Evolutionary conservation across 352 stramenopile species (phyloP).

Genomic region (Phytopythium vexans): DNA sequence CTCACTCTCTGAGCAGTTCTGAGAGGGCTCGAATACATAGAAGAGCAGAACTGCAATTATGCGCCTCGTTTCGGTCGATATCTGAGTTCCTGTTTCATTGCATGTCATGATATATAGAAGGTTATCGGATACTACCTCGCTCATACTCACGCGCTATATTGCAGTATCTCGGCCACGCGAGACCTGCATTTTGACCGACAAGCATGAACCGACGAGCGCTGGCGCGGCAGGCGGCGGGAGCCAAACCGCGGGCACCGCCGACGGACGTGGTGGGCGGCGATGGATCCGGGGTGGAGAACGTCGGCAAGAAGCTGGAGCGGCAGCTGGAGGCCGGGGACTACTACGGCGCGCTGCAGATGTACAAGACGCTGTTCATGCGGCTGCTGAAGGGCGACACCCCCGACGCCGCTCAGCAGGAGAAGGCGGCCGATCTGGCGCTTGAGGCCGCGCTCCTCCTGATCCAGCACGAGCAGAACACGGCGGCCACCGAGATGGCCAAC

Average conservation of each 20-base stretch:
- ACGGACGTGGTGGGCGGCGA: constrained; percentile 21
- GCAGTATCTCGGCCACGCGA: too few relatives aligned
- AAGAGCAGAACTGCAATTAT: too few relatives aligned
- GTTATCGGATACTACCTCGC: too few relatives aligned
- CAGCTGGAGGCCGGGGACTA: constrained; percentile 76
- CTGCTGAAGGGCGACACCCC: constrained; percentile 72
- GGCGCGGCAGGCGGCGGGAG: constrained; percentile 56
- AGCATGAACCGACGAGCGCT: constrained; percentile 75
- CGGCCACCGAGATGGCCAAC: constrained; percentile 76
- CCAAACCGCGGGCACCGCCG: constrained; percentile 22
- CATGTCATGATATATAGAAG: too few relatives aligned
- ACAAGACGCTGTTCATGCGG: constrained; percentile 89
- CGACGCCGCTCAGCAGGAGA: constrained; percentile 47
- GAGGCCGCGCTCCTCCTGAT: constrained; percentile 65
- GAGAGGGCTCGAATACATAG: too few relatives aligned
- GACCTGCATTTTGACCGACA: not conserved
- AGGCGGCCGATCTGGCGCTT: constrained; percentile 59
- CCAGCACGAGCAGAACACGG: constrained; percentile 72
- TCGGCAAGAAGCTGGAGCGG: constrained; percentile 69
- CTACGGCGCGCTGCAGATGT: constrained; percentile 88
- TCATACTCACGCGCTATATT: too few relatives aligned
- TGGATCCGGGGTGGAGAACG: constrained; percentile 63
- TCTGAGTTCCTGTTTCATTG: too few relatives aligned
- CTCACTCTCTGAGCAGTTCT: too few relatives aligned
- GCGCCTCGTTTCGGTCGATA: too few relatives aligned